Evolutionary conservation across 345 rosid genomes (phyloP), one percentile per base, ranked within the genome.

Genomic region (Melastoma malabathricum): DNA sequence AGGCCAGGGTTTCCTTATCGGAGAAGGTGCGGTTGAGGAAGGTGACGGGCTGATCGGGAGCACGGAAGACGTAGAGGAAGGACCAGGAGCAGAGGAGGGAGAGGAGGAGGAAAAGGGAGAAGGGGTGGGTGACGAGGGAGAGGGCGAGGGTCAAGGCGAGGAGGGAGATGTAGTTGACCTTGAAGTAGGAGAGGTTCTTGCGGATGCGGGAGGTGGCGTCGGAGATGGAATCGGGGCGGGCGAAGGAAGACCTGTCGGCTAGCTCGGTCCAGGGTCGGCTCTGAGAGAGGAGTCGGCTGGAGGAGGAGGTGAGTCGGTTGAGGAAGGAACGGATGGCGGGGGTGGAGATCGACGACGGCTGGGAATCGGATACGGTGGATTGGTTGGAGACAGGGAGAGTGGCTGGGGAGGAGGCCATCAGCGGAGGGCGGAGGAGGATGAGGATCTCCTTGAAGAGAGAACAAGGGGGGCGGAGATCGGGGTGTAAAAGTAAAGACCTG

Each of bases 201-300:
- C 82, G 77, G 75, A 83, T 75, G 74, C 89, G 81, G 10, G 92
- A 78, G 15, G 77, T 67, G 15, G 89, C 89, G 13, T 86, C 89
- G 23, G 89, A 51, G 19, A 82, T 58, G 15, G 76, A 66, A 2
- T 80, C 89, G 6, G 93, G 93, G 1, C 84, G 66, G 38, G 81
- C 49, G 69, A 83, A 50, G 47, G 86, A 67, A 7, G 72, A 46
- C 5, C 93, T 76, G 66, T 86, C 93, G 18, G 80, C 46, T 31
- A 86, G 79, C 48, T 86, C 96, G 38, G 52, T 51, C 93, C 93
- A 83, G 0, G 93, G 93, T 9, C 89, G 96, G 52, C 96, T 81
- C 58, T 75, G 86, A 6, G 96, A 83, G 60, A 86, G 61, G 47
- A 82, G 81, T 0, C 64, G 75, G 18, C 93, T 86, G 83, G 77